phyloP scores from a whole-genome alignment of 805 yeast species.

The Ogataea minuta region DNA sequence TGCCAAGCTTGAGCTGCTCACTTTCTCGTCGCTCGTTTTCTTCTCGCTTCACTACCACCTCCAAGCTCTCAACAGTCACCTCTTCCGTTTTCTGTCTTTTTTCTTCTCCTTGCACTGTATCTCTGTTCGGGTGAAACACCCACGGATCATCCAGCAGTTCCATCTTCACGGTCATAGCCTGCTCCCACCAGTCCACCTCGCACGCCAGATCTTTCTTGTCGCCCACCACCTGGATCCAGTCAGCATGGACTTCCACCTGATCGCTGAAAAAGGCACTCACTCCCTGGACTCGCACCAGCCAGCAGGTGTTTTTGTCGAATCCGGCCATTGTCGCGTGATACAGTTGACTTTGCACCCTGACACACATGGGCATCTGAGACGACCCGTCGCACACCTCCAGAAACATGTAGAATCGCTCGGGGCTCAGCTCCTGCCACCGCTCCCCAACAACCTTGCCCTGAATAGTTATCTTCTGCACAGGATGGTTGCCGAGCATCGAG shows the following conservation, averaged over 20 bases:
- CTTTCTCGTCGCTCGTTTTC: too few species aligned
- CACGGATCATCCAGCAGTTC: slow-evolving; percentile 34
- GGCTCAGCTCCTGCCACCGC: slow-evolving; percentile 21
- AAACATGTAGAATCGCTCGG: slow-evolving; percentile 17
- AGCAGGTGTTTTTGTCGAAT: slow-evolving; percentile 24
- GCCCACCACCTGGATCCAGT: slow-evolving; percentile 27
- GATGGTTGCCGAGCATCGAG: slow-evolving; percentile 42
- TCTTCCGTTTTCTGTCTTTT: neutral
- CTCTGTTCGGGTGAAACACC: slow-evolving; percentile 24
- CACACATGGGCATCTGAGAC: slow-evolving; percentile 23
- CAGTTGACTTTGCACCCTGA: slow-evolving; percentile 23
- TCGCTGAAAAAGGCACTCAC: slow-evolving; percentile 13
- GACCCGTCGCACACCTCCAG: slow-evolving; percentile 34
- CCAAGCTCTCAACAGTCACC: neutral
- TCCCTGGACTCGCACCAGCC: slow-evolving; percentile 32
- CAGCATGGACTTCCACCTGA: slow-evolving; percentile 33
- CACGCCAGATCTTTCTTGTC: slow-evolving; percentile 19
- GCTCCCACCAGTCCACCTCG: slow-evolving; percentile 40
- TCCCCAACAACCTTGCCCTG: slow-evolving; percentile 39
- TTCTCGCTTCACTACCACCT: too few species aligned
- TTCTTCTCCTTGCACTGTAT: slow-evolving; percentile 1
- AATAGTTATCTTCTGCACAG: slow-evolving; percentile 36
- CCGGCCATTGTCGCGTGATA: slow-evolving; percentile 25
- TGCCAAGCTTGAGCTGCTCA: too few species aligned
- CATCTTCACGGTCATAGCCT: slow-evolving; percentile 24